Evolutionary conservation across 495 filamentous ascomycete species (phyloP), one percentile per base, ranked within the genome.

Genomic region (Cairneyella variabilis): DNA sequence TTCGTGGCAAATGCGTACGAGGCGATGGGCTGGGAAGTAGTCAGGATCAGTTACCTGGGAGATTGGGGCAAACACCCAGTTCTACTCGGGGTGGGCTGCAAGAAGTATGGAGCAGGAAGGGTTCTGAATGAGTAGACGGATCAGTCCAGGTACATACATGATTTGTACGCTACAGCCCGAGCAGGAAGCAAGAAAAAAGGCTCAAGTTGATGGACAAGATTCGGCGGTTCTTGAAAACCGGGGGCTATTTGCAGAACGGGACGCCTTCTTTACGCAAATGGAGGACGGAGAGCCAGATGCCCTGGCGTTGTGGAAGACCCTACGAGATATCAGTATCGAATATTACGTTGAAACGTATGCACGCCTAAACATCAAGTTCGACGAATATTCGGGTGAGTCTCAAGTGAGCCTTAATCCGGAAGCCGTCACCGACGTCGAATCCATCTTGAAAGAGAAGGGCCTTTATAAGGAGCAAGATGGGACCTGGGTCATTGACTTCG

Each of bases 51-150:
- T 69, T 88, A 88, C 64, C 73, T 89, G 10, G 85, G 85, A 47
- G 85, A 89, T 62, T 89, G 84, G 85, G 85, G 85, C 37, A 85
- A 83, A 69, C 84, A 88, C 66, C 86, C 86, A 59, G 86, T 85
- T 60, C 70, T 89, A 38, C 74, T 89, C 16, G 83, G 79, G n/a
- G 76, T 85, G 39, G 85, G 84, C 25, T 51, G 48, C 34, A 16
- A 44, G 28, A 28, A 44, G 34, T 41, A 71, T 71, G 58, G 79
- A 86, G 67, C 83, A 83, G 3, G 86, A 87, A 53, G 79, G 18
- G 25, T 27, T 18, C 34, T 51, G 12, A 8, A 51, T 27, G 27
- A 14, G 3, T 9, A 51, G 9, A 26, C 28, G 17, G 83, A 88
- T 66, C 70, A 89, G 18, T 85, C 82, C 54, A 7, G 8, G 3